These are phyloP conservation scores for Eucalyptus cloeziana DNA, from an alignment of 345 rosid genomes.

Conservation along the genomic window DNA sequence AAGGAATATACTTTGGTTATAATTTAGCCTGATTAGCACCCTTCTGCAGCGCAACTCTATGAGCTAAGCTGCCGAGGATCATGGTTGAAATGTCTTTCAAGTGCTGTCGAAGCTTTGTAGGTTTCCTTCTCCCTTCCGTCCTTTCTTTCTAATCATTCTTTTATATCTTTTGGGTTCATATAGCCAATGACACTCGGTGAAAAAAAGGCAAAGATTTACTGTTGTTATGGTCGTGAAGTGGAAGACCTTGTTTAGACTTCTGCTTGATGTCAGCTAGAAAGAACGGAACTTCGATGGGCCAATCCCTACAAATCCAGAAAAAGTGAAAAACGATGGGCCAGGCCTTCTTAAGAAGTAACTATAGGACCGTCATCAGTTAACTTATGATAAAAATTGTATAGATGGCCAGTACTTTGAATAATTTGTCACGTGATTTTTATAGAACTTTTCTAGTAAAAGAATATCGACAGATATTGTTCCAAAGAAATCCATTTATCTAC, in stretches of 20 bases:
- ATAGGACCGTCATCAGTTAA: background rate
- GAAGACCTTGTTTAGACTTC: background rate
- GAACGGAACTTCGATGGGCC: background rate
- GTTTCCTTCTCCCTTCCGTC: background rate
- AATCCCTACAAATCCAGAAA: background rate
- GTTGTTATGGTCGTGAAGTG: background rate
- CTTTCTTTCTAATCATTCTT: background rate
- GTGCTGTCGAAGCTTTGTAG: background rate
- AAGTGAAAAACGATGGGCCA: background rate
- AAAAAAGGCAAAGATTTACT: background rate
- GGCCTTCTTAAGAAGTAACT: background rate
- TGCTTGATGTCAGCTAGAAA: background rate
- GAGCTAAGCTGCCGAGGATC: background rate
- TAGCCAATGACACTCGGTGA: background rate
- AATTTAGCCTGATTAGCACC: background rate
- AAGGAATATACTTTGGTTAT: background rate
- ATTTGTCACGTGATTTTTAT: background rate
- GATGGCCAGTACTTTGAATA: background rate
- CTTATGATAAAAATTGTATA: background rate
- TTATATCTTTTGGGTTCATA: background rate
- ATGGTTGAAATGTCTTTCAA: background rate
- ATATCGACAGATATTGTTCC: background rate
- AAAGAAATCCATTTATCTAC: background rate
- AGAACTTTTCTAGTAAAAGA: background rate
- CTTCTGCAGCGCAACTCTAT: background rate